phyloP scores from a whole-genome alignment of 257 asterid species.

The Solanum gandarillasii region DNA sequence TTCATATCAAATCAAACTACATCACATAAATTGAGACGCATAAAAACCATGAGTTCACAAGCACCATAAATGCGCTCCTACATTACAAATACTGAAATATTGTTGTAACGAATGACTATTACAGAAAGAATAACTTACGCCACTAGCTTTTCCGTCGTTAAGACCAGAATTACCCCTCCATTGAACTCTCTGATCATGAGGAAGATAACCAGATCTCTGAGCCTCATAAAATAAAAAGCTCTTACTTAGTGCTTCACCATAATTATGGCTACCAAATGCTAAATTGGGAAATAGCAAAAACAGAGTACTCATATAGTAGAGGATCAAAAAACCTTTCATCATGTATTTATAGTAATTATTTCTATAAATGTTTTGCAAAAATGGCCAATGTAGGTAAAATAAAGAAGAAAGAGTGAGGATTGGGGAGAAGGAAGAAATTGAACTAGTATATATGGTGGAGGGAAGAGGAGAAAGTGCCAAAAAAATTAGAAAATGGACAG shows the following conservation, averaged over 20 bases:
- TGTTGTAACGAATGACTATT: background rate
- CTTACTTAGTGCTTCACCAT: constrained; percentile 72
- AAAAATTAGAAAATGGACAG: constrained; percentile 15
- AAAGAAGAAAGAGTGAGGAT: constrained; percentile 1
- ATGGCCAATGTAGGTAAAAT: constrained; percentile 1
- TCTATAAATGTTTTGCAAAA: background rate
- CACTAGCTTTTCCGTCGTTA: constrained; percentile 64
- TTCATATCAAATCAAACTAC: no score
- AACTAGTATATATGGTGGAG: constrained; percentile 55
- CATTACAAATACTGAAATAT: background rate
- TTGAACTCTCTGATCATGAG: constrained; percentile 57
- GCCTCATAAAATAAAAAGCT: constrained; percentile 93
- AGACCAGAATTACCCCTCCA: constrained; percentile 99
- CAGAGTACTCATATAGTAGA: constrained; percentile 13
- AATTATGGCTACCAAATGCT: constrained; percentile 66
- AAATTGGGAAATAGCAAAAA: constrained; percentile 28
- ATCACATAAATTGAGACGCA: background rate
- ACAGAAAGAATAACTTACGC: constrained; percentile 25
- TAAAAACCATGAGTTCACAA: no score
- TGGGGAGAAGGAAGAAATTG: constrained; percentile 16
- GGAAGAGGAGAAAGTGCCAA: constrained; percentile 30
- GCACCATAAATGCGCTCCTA: background rate
- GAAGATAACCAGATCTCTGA: constrained; percentile 94
- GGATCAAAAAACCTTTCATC: constrained; percentile 35
- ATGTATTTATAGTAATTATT: background rate